Percentiles rank a stretch among this genome's conserved stretches.
phyloP scores from a whole-genome alignment of 2,329 filamentous ascomycete species.

The Exophiala alcalophila region DNA sequence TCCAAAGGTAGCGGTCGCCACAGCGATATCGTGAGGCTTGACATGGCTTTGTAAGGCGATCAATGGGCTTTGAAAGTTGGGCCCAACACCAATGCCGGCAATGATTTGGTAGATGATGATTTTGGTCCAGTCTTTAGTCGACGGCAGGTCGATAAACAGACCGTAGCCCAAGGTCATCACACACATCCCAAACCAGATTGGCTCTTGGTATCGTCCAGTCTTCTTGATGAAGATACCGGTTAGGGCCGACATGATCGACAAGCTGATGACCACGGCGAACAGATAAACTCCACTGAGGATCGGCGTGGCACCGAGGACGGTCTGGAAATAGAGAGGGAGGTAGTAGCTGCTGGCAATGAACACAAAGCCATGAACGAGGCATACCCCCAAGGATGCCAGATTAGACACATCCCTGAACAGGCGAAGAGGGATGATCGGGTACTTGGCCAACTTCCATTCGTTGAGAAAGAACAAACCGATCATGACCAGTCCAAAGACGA shows the following conservation, averaged over 20 bases:
- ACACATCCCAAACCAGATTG: conserved; percentile 58
- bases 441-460: conserved; percentile 59
- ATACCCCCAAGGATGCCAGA: conserved; percentile 61
- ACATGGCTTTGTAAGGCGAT: conserved; percentile 64
- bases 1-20: conserved; percentile 55
- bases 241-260: conserved; percentile 61
- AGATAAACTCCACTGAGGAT: conserved; percentile 72
- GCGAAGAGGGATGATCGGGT: conserved; percentile 63
- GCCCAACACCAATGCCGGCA: conserved; percentile 59
- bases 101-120: conserved; percentile 57
- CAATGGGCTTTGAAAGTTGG: conserved; percentile 62
- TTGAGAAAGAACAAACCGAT: conserved; percentile 53
- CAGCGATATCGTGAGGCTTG: conserved; percentile 57
- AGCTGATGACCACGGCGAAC: conserved; percentile 65
- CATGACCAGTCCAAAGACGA: conserved; percentile 47
- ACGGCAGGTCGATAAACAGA: conserved; percentile 57
- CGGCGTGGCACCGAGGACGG: conserved; percentile 65
- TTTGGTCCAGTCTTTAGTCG: conserved; percentile 52
- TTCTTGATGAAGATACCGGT: conserved; percentile 70
- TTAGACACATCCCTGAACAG: conserved; percentile 31
- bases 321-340: conserved; percentile 81
- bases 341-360: conserved; percentile 79
- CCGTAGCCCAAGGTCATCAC: conserved; percentile 65
- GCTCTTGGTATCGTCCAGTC: conserved; percentile 62
- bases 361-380: conserved; percentile 70